Conservation (phyloP, 1,284 basidiomycete genomes). For the Malassezia arunalokei region DNA sequence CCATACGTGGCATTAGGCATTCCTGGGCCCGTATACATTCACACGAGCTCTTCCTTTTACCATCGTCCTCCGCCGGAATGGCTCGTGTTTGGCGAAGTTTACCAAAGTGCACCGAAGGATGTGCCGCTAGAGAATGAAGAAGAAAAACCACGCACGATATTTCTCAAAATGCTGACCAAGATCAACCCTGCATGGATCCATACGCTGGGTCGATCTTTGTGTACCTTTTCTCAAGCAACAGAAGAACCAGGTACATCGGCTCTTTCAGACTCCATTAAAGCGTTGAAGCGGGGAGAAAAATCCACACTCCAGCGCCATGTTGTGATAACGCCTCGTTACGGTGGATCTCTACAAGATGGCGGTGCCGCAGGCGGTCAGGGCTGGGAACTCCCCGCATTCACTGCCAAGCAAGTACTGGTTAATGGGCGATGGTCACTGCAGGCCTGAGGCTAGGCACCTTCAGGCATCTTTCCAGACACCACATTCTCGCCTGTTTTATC, state of each 20-base stretch:
- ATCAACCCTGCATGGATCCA: slow-evolving; percentile 83
- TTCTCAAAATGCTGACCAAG: slow-evolving; percentile 35
- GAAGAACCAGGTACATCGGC: slow-evolving; percentile 12
- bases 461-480: slow-evolving; percentile 52
- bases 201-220: slow-evolving; percentile 64
- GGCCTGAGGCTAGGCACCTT: background rate
- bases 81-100: slow-evolving; percentile 64
- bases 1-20: slow-evolving; percentile 74
- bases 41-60: slow-evolving; percentile 72
- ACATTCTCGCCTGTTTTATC: slow-evolving; percentile 63
- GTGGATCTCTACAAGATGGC: slow-evolving; percentile 25
- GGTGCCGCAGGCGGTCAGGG: slow-evolving; percentile 30
- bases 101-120: slow-evolving; percentile 42
- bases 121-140: slow-evolving; percentile 5
- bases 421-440: slow-evolving; percentile 33
- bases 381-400: slow-evolving; percentile 37
- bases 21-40: slow-evolving; percentile 69
- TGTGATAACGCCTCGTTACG: slow-evolving; percentile 35
- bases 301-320: slow-evolving; percentile 19
- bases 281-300: slow-evolving; percentile 15
- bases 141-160: slow-evolving; percentile 14
- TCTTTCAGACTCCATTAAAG: slow-evolving; percentile 11
- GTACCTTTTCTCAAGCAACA: slow-evolving; percentile 71
- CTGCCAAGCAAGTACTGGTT: slow-evolving; percentile 30
- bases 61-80: slow-evolving; percentile 66